A percentile compares a stretch with the other conserved stretches of the same genome.
These are phyloP conservation scores for Mucor indicus DNA, from an alignment of 371 early-diverging fungal species.

Conservation along the genomic window DNA sequence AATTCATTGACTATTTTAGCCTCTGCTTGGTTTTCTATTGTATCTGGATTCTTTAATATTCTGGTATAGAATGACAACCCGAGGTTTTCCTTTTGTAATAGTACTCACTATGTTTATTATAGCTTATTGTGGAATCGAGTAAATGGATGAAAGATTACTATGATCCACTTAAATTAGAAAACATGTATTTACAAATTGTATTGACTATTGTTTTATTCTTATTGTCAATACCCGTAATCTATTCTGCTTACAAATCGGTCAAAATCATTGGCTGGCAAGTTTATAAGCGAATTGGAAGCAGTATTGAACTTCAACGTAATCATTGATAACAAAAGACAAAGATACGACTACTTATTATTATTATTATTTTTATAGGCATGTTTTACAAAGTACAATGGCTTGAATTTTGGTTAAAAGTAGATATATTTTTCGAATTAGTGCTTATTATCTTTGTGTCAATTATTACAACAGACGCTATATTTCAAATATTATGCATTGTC, in stretches of 20 bases:
- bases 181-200: slow-evolving; percentile 7
- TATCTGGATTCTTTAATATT: slow-evolving; percentile 9
- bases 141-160: not conserved
- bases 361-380: slow-evolving; percentile 1
- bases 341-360: not conserved
- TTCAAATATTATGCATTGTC: not conserved
- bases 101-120: no score
- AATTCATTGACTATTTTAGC: slow-evolving; percentile 15
- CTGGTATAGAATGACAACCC: not conserved
- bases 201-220: not conserved
- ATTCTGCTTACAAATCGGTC: slow-evolving; percentile 10
- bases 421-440: slow-evolving; percentile 9
- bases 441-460: not conserved
- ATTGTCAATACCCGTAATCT: slow-evolving; percentile 5
- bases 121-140: slow-evolving; percentile 3
- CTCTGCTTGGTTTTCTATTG: slow-evolving; percentile 12
- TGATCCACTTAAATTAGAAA: slow-evolving; percentile 4
- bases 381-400: slow-evolving; percentile 11
- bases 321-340: not conserved
- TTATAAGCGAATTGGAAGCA: slow-evolving; percentile 15
- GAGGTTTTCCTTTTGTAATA: not conserved
- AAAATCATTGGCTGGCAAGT: slow-evolving; percentile 17
- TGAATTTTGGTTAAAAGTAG: slow-evolving; percentile 7
- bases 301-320: slow-evolving; percentile 11
- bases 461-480: not conserved